Conservation (phyloP, 495 filamentous ascomycete species). For the Massariosphaeria phaeospora region DNA sequence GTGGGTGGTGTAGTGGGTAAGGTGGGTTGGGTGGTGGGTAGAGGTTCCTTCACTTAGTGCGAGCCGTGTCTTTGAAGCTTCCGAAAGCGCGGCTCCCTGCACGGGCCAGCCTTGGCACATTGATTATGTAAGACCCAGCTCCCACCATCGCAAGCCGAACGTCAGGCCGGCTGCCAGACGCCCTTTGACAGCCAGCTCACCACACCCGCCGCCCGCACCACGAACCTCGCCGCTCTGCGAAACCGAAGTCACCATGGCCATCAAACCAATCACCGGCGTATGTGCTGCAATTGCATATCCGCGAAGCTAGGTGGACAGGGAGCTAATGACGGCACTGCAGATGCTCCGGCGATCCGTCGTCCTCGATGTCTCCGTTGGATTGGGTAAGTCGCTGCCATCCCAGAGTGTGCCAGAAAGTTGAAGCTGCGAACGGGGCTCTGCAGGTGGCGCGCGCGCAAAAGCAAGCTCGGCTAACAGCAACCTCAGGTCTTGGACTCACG, state of each 20-base stretch:
- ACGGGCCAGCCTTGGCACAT: conserved; percentile 3
- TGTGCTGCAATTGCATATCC: conserved; percentile 33
- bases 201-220: conserved; percentile 8
- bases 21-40: not conserved
- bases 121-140: not conserved
- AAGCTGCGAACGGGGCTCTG: not conserved
- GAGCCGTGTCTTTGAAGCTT: conserved; percentile 1
- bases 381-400: conserved; percentile 53
- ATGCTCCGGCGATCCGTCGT: conserved; percentile 71
- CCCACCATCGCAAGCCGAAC: conserved; percentile 2
- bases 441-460: not conserved
- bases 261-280: conserved; percentile 57
- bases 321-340: conserved; percentile 41
- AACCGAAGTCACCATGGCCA: conserved; percentile 34
- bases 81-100: not conserved
- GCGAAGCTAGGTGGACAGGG: conserved; percentile 32
- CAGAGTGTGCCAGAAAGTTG: not conserved
- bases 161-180: conserved; percentile 4
- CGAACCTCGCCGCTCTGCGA: conserved; percentile 12
- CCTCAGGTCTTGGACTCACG: conserved; percentile 59
- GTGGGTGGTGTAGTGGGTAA: not conserved
- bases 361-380: conserved; percentile 70
- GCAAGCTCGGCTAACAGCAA: conserved; percentile 2
- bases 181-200: conserved; percentile 18
- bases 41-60: not conserved